A percentile compares a stretch with the other conserved stretches of the same genome.
phyloP scores from a whole-genome alignment of 257 asterid genomes.

The Solanum bukasovii region DNA sequence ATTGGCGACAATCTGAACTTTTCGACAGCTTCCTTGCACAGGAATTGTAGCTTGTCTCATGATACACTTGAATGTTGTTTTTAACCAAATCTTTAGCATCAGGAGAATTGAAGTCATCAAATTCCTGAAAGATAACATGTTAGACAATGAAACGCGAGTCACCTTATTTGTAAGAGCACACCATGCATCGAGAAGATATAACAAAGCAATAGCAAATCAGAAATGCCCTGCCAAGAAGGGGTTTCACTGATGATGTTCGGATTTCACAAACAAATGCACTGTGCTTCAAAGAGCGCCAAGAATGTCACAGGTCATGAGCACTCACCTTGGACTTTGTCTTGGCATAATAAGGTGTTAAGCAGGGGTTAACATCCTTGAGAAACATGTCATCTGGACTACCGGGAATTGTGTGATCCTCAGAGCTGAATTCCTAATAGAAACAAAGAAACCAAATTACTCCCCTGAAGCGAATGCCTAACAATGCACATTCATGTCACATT shows the following conservation, averaged over 20 bases:
- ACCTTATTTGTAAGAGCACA: background rate
- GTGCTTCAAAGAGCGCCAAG: background rate
- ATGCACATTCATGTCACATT: constrained; percentile 11
- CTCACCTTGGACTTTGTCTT: constrained; percentile 73
- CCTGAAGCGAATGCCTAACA: background rate
- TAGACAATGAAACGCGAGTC: background rate
- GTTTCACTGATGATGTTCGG: background rate
- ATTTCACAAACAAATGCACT: background rate
- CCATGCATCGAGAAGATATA: background rate
- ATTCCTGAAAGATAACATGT: constrained; percentile 38
- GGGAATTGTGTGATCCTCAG: constrained; percentile 63
- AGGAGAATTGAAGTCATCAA: constrained; percentile 30
- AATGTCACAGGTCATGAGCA: background rate
- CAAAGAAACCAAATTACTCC: background rate
- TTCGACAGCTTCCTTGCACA: constrained; percentile 45
- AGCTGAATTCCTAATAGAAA: constrained; percentile 48
- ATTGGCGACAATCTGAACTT: constrained; percentile 56
- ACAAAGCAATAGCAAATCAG: background rate
- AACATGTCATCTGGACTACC: constrained; percentile 82
- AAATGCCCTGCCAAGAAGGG: background rate
- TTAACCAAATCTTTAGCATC: constrained; percentile 20
- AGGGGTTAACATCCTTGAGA: constrained; percentile 83
- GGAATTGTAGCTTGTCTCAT: constrained; percentile 17
- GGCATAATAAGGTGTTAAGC: constrained; percentile 72
- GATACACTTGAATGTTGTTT: constrained; percentile 11